phyloP scores from a whole-genome alignment of 148 eudicot species.

The Cornus suecica region DNA sequence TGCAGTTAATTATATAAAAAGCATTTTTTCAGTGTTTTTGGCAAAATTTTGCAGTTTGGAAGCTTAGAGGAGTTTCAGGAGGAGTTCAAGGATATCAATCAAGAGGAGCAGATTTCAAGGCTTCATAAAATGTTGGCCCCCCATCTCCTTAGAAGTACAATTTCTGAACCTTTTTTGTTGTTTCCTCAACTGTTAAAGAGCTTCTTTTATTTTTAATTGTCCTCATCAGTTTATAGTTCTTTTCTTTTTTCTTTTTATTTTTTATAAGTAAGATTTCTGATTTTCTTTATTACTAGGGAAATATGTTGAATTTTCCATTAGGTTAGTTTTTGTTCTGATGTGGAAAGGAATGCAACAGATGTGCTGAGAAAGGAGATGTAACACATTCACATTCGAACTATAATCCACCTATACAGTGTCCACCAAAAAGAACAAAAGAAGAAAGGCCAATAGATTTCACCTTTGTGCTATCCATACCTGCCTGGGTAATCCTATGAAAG shows the following conservation, averaged over 20 bases:
- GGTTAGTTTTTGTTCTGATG: too few relatives aligned
- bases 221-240: neutral
- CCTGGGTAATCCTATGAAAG: too few relatives aligned
- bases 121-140: constrained; percentile 98
- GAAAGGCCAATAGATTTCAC: too few relatives aligned
- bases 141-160: constrained; percentile 91
- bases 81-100: constrained; percentile 96
- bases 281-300: too few relatives aligned
- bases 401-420: too few relatives aligned
- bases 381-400: too few relatives aligned
- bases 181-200: neutral
- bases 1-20: neutral
- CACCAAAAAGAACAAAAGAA: too few relatives aligned
- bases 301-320: neutral
- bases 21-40: constrained; percentile 5
- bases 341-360: too few relatives aligned
- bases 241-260: too few relatives aligned
- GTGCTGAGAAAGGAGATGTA: neutral
- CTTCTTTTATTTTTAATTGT: neutral
- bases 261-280: too few relatives aligned
- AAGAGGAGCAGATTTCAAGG: constrained; percentile 95
- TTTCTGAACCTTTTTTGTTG: constrained; percentile 7
- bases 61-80: constrained; percentile 97
- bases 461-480: too few relatives aligned
- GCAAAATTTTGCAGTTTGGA: constrained; percentile 57